These are phyloP conservation scores for Penicillium pulvis DNA, from an alignment of 495 filamentous ascomycete genomes.

Conservation along the genomic window DNA sequence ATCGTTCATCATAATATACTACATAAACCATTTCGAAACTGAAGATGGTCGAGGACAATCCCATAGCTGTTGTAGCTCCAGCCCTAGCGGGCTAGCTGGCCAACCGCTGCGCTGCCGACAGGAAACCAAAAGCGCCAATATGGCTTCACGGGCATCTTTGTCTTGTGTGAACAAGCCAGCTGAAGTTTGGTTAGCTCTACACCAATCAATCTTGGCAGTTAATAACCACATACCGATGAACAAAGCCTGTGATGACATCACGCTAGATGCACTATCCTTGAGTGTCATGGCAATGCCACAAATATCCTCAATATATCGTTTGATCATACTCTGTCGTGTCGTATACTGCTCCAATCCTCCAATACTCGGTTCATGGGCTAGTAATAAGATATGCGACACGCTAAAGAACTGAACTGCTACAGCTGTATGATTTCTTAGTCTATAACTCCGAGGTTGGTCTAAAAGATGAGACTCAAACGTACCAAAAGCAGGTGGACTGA, in stretches of 20 bases:
- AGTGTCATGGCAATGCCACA: constrained; percentile 28
- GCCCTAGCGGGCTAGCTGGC: constrained; percentile 22
- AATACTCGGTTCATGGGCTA: constrained; percentile 23
- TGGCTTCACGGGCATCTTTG: constrained; percentile 11
- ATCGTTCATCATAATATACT: not conserved
- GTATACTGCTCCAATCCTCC: constrained; percentile 20
- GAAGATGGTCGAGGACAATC: not conserved
- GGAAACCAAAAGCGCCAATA: constrained; percentile 23
- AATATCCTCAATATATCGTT: constrained; percentile 23
- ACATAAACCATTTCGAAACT: not conserved
- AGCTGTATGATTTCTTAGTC: constrained; percentile 10
- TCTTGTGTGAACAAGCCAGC: constrained; percentile 24
- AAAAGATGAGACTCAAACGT: not conserved
- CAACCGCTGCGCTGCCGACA: constrained; percentile 24
- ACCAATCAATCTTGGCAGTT: not conserved
- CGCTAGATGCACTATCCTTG: constrained; percentile 24
- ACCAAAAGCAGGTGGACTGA: constrained; percentile 29
- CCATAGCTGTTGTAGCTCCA: constrained; percentile 25
- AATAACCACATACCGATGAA: constrained; percentile 20
- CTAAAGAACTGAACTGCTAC: constrained; percentile 27
- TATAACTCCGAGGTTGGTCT: too few species aligned
- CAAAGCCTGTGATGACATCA: constrained; percentile 34
- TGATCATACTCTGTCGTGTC: constrained; percentile 19
- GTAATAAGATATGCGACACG: constrained; percentile 23
- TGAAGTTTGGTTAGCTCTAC: not conserved